A percentile compares a stretch with the other conserved stretches of the same genome.
Evolutionary conservation across 305 asterid genomes (phyloP).

Genomic region (Fraxinus velutina): DNA sequence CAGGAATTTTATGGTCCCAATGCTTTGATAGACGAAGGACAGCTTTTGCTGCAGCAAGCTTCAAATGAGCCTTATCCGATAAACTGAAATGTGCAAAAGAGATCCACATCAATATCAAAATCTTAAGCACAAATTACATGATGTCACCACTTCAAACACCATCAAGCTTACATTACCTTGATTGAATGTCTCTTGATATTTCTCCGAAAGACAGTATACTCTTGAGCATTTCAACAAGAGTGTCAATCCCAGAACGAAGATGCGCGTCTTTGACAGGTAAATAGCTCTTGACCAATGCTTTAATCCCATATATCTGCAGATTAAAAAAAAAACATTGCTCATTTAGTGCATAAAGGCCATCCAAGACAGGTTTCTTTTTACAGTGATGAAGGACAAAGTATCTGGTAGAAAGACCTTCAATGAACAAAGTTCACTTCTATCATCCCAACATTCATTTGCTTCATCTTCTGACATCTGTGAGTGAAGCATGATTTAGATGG

Average conservation of each 20-base stretch:
- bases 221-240: conserved; percentile 62
- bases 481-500: conserved; percentile 34
- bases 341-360: conserved; percentile 19
- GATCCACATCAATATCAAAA: conserved; percentile 23
- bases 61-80: conserved; percentile 86
- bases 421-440: conserved; percentile 82
- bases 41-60: conserved; percentile 96
- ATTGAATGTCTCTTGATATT: conserved; percentile 57
- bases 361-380: conserved; percentile 15
- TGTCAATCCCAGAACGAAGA: conserved; percentile 87
- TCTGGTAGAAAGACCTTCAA: conserved; percentile 58
- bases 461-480: conserved; percentile 60
- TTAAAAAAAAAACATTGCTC: conserved; percentile 3
- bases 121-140: conserved; percentile 21
- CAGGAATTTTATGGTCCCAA: conserved; percentile 94
- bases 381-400: conserved; percentile 16
- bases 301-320: conserved; percentile 83
- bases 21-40: conserved; percentile 88
- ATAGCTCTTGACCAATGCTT: conserved; percentile 94
- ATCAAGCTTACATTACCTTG: conserved; percentile 52
- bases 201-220: conserved; percentile 76
- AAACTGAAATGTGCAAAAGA: conserved; percentile 50
- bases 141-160: conserved; percentile 17
- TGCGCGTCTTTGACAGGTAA: conserved; percentile 94
- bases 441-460: conserved; percentile 75